Base-by-base conservation (phyloP, 257 asterid genomes). In the Nicotiana undulata region DNA sequence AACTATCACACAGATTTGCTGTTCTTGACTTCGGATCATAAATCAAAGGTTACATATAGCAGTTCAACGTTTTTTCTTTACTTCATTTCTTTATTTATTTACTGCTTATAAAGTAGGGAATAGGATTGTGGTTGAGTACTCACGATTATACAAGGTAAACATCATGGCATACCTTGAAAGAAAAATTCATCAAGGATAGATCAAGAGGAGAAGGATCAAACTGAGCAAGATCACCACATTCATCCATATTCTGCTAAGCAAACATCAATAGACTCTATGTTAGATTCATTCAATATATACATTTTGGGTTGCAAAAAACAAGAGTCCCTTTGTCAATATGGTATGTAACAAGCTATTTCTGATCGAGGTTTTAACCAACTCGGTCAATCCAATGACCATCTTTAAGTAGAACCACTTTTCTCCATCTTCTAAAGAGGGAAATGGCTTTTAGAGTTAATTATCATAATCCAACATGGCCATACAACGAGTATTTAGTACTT, bases 111-210 rank as follows among this genome's bases (percentile, higher is more conserved):
- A 9, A 46, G 58, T 20, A 13, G 49, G 17, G 56, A 51, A 74
- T 74, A 49, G 26, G 79, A 49, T 26, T 74, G 61, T 28, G 44
- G 80, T 58, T 58, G 11, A 60, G 26, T 60, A 52, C 26, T 79
- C 18, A 40, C 24, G 20, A 40, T 34, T 29, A 65, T 44, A 63
- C 20, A 20, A 60, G 70, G 58, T 20, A 61, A 61, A 56, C 15
- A 31, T 28, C 32, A 49, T 17, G 82, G 59, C 86, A 66, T 85
- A 93, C 98, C 97, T 94, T 94, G 90, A 95, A 93, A 82, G 98
- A 94, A 90, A 95, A 93, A 86, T 95, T 92, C 58, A 93, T 91
- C 81, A 89, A 80, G 12, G 99, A 93, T 61, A 93, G 93, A 82
- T 92, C 98, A 52, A 91, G 87, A 77, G 94, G 92, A 80, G 94